Evolutionary conservation across 495 filamentous ascomycete genomes (phyloP).

Genomic region (Annulohypoxylon moriforme): DNA sequence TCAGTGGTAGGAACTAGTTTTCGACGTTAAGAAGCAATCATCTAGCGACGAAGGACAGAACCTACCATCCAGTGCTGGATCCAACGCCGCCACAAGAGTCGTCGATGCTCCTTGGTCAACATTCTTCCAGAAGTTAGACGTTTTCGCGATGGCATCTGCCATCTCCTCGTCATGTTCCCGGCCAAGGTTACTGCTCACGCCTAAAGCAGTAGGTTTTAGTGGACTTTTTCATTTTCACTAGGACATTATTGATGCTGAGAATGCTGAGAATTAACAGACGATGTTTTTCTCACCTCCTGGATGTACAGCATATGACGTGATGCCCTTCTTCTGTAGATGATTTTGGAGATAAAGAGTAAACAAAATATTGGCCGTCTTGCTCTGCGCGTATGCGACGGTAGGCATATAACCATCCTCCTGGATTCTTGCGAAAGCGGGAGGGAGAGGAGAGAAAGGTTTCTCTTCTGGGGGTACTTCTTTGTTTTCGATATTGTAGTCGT

Average conservation of each 20-base stretch:
- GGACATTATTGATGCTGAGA: neutral
- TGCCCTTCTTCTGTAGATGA: conserved; percentile 47
- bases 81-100: conserved; percentile 67
- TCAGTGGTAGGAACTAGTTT: conserved; percentile 51
- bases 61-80: conserved; percentile 61
- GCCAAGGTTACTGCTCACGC: conserved; percentile 49
- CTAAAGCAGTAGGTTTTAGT: conserved; percentile 22
- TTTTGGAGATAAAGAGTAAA: conserved; percentile 63
- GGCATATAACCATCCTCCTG: conserved; percentile 64
- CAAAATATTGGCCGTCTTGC: conserved; percentile 72
- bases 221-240: conserved; percentile 2
- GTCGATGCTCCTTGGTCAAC: conserved; percentile 66
- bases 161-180: conserved; percentile 55
- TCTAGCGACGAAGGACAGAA: neutral
- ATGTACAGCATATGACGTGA: conserved; percentile 59
- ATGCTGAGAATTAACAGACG: neutral
- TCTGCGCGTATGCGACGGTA: conserved; percentile 65
- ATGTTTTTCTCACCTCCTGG: conserved; percentile 54
- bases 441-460: conserved; percentile 47
- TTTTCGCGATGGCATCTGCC: conserved; percentile 52
- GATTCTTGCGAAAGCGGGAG: conserved; percentile 48
- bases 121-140: conserved; percentile 61
- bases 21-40: conserved; percentile 16
- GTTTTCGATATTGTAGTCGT: conserved; percentile 66
- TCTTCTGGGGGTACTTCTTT: conserved; percentile 54